phyloP scores from a whole-genome alignment of 805 yeast genomes.

The Blastobotrys americana region DNA sequence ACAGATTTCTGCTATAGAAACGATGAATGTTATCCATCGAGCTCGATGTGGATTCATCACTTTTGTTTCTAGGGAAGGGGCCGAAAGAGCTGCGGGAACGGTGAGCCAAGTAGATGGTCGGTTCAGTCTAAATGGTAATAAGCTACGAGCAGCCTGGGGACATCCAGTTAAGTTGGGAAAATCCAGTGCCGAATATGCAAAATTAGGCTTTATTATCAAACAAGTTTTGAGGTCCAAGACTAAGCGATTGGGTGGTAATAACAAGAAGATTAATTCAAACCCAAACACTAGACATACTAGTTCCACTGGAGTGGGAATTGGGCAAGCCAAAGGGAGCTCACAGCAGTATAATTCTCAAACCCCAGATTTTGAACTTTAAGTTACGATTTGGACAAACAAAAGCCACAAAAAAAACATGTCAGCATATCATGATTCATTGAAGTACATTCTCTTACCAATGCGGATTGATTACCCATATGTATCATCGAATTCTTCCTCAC shows the following conservation, averaged over 20 bases:
- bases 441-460: too few relatives aligned
- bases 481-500: conserved; percentile 60
- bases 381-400: too few relatives aligned
- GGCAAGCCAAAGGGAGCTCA: too few relatives aligned
- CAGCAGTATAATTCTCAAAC: too few relatives aligned
- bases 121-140: conserved; percentile 25
- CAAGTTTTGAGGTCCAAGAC: conserved; percentile 14
- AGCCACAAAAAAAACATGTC: too few relatives aligned
- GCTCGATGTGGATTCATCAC: conserved; percentile 60
- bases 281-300: too few relatives aligned
- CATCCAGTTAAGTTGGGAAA: conserved; percentile 22
- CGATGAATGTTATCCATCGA: conserved; percentile 45
- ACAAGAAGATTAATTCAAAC: too few relatives aligned
- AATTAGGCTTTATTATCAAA: conserved; percentile 19
- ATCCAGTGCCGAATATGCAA: conserved; percentile 18
- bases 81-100: conserved; percentile 37
- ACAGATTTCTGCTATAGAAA: conserved; percentile 40
- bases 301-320: too few relatives aligned
- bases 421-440: too few relatives aligned
- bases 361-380: too few relatives aligned
- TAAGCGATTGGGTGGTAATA: too few relatives aligned
- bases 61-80: conserved; percentile 43
- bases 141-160: conserved; percentile 28
- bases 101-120: conserved; percentile 15
- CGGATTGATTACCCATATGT: conserved; percentile 66